Percentiles rank a stretch among this genome's conserved stretches.
phyloP scores from a whole-genome alignment of 83 land plant genomes.

The Thuja plicata region DNA sequence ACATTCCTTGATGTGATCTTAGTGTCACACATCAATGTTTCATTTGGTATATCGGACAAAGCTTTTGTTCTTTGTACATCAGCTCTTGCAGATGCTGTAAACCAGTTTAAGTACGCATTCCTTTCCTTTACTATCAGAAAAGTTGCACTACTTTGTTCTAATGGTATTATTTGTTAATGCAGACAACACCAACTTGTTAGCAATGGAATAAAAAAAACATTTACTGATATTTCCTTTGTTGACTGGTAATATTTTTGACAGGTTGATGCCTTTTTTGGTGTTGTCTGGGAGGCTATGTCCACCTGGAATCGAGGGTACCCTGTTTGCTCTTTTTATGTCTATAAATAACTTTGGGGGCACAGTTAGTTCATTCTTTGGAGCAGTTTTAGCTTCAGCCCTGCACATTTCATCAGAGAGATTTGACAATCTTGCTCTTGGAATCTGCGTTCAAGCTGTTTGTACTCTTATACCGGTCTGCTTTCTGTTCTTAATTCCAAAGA shows the following conservation, averaged over 20 bases:
- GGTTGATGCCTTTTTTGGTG: slow-evolving; percentile 90
- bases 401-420: slow-evolving; percentile 61
- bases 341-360: slow-evolving; percentile 76
- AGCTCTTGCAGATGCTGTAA: slow-evolving; percentile 73
- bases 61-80: slow-evolving; percentile 68
- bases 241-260: slow-evolving; percentile 21
- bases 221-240: neutral
- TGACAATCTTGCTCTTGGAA: slow-evolving; percentile 61
- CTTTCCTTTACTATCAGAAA: neutral
- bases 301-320: slow-evolving; percentile 88
- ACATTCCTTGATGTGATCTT: slow-evolving; percentile 54
- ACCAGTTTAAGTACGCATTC: slow-evolving; percentile 72
- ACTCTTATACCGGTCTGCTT: slow-evolving; percentile 60
- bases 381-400: slow-evolving; percentile 63
- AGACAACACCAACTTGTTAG: neutral
- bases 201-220: neutral
- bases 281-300: slow-evolving; percentile 86
- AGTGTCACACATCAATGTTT: slow-evolving; percentile 41
- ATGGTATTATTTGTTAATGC: neutral
- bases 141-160: neutral
- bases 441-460: slow-evolving; percentile 45
- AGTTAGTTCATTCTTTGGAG: slow-evolving; percentile 71
- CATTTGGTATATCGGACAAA: slow-evolving; percentile 59
- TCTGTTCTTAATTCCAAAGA: slow-evolving; percentile 67
- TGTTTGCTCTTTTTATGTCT: slow-evolving; percentile 92